Evolutionary conservation across 495 filamentous ascomycete species (phyloP).

Genomic region (Aspergillus cristatus): DNA sequence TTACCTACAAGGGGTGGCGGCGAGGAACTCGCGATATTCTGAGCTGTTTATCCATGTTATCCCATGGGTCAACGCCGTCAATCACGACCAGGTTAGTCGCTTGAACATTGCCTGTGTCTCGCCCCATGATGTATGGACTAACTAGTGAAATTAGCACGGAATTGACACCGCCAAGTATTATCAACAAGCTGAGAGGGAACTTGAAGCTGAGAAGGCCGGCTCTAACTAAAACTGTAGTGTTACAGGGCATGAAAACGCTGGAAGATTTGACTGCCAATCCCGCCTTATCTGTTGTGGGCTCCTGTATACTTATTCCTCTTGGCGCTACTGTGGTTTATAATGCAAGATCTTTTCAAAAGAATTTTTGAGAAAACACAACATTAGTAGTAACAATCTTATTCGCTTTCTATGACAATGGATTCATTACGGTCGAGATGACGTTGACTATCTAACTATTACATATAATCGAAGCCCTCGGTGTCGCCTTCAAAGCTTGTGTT

Average conservation of each 20-base stretch:
- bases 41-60: slow-evolving; percentile 71
- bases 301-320: slow-evolving; percentile 21
- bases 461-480: background rate
- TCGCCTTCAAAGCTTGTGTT: slow-evolving; percentile 31
- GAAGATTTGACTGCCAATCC: slow-evolving; percentile 1
- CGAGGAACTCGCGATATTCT: slow-evolving; percentile 85
- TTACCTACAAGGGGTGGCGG: slow-evolving; percentile 89
- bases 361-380: no score
- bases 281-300: slow-evolving; percentile 10
- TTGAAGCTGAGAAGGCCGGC: slow-evolving; percentile 60
- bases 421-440: no score
- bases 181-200: slow-evolving; percentile 84
- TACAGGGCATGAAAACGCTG: background rate
- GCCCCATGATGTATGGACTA: background rate
- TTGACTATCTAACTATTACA: no score
- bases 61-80: slow-evolving; percentile 96
- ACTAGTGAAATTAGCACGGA: slow-evolving; percentile 54
- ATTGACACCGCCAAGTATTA: slow-evolving; percentile 99
- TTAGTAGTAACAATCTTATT: no score
- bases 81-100: slow-evolving; percentile 68
- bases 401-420: no score
- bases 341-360: background rate
- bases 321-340: background rate
- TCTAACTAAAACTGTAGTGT: slow-evolving; percentile 15
- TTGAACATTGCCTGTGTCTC: background rate